phyloP scores from a whole-genome alignment of 2,329 filamentous ascomycete genomes.

The Nakataea oryzae region DNA sequence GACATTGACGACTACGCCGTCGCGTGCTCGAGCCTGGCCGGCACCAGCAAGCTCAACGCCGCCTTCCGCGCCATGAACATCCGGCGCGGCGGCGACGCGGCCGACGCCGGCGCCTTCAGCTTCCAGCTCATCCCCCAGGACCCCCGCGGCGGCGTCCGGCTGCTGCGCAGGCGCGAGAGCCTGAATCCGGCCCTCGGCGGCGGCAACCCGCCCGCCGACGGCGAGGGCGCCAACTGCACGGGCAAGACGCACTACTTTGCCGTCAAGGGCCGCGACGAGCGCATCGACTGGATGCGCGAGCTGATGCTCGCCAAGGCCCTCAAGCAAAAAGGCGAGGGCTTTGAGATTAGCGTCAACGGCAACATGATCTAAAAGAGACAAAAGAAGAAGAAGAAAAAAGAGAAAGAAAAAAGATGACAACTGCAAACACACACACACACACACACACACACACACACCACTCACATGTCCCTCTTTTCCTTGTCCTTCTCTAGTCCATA shows the following conservation, averaged over 20 bases:
- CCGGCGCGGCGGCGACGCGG: slow-evolving; percentile 32
- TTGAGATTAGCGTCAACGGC: slow-evolving; percentile 73
- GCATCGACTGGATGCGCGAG: slow-evolving; percentile 96
- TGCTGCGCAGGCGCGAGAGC: slow-evolving; percentile 46
- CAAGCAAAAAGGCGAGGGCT: slow-evolving; percentile 75
- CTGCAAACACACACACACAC: no score
- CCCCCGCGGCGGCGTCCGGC: slow-evolving; percentile 35
- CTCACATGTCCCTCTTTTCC: no score
- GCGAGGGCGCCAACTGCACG: slow-evolving; percentile 44
- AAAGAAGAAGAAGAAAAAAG: slow-evolving; percentile 3
- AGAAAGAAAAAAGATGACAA: no score
- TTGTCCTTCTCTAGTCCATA: not conserved
- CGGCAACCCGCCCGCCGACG: slow-evolving; percentile 10
- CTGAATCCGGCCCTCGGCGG: slow-evolving; percentile 7
- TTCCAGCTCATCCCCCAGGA: slow-evolving; percentile 77
- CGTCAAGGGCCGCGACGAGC: slow-evolving; percentile 74
- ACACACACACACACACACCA: no score
- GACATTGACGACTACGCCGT: slow-evolving; percentile 86
- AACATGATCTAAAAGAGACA: slow-evolving; percentile 50
- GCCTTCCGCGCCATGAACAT: slow-evolving; percentile 76
- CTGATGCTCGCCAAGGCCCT: slow-evolving; percentile 83
- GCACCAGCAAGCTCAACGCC: slow-evolving; percentile 70
- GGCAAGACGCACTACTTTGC: slow-evolving; percentile 92
- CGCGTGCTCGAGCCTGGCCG: slow-evolving; percentile 67
- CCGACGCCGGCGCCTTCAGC: slow-evolving; percentile 59